These are phyloP conservation scores for Pezicula carpinea DNA, from an alignment of 2,329 filamentous ascomycete species.

Conservation along the genomic window DNA sequence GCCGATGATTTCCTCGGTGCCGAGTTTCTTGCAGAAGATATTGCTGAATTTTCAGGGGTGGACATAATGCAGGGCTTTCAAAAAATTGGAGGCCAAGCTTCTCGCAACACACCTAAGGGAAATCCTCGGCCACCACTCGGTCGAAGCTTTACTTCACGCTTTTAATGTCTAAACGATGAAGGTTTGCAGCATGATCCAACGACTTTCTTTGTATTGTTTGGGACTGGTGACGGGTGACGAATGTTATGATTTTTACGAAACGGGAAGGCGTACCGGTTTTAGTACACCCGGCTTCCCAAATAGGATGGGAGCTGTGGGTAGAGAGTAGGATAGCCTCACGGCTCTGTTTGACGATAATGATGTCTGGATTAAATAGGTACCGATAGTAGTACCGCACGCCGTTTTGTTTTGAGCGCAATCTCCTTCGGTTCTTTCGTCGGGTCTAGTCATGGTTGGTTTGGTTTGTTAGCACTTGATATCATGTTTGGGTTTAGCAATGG, in stretches of 20 bases:
- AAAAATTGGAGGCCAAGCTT: conserved; percentile 46
- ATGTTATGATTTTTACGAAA: conserved; percentile 15
- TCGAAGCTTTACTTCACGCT: conserved; percentile 28
- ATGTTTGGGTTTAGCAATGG: too few species aligned
- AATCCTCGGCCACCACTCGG: conserved; percentile 19
- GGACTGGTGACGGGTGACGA: conserved; percentile 7
- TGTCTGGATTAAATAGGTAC: conserved; percentile 2
- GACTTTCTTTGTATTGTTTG: conserved; percentile 6
- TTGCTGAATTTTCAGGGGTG: conserved; percentile 53
- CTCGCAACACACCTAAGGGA: conserved; percentile 19
- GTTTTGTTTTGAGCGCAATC: too few species aligned
- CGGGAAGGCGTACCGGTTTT: neutral
- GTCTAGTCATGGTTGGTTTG: too few species aligned
- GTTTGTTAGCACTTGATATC: too few species aligned
- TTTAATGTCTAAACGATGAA: conserved; percentile 16
- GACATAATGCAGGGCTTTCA: conserved; percentile 74
- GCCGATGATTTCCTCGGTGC: conserved; percentile 50
- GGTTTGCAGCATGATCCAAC: neutral
- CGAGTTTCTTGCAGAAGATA: conserved; percentile 54
- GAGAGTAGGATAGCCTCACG: conserved; percentile 6
- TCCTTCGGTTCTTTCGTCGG: too few species aligned
- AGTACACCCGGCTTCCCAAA: neutral
- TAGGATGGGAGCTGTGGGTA: neutral
- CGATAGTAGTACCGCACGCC: too few species aligned
- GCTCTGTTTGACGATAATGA: conserved; percentile 9